Conservation (phyloP, 2,329 filamentous ascomycete genomes). For the Aspergillus brasiliensis region DNA sequence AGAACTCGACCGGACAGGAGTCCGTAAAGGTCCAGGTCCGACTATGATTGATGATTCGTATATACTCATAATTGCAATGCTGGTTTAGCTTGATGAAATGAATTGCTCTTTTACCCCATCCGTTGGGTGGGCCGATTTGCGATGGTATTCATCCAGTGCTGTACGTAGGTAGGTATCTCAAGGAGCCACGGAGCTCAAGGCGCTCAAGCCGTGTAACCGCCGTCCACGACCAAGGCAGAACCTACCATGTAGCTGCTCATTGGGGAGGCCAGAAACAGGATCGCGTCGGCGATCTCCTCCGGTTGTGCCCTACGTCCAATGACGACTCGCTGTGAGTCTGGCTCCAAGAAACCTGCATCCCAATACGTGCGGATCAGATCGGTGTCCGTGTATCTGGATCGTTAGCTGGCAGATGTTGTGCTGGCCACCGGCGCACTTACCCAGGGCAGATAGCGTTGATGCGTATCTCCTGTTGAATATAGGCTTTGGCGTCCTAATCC, state of each 20-base stretch:
- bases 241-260: slow-evolving; percentile 50
- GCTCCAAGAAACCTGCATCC: not conserved
- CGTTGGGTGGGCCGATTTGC: not conserved
- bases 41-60: not conserved
- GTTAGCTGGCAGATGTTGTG: not conserved
- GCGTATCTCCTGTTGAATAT: slow-evolving; percentile 55
- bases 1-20: not conserved
- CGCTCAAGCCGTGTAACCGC: slow-evolving; percentile 26
- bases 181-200: too few relatives aligned
- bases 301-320: slow-evolving; percentile 52
- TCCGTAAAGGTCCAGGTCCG: not conserved
- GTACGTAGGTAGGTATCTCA: not conserved
- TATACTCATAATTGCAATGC: too few relatives aligned
- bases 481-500: slow-evolving; percentile 47
- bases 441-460: slow-evolving; percentile 64
- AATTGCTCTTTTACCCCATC: not conserved
- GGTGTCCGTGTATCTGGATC: slow-evolving; percentile 26
- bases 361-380: slow-evolving; percentile 23
- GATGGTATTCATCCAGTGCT: not conserved
- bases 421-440: slow-evolving; percentile 19
- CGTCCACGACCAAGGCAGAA: slow-evolving; percentile 29
- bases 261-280: slow-evolving; percentile 48
- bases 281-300: slow-evolving; percentile 44
- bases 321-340: slow-evolving; percentile 30
- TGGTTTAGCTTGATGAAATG: not conserved